Percentiles rank a stretch among this genome's conserved stretches.
These are phyloP conservation scores for Mortierella hygrophila DNA, from an alignment of 192 early-diverging fungal species.

Conservation along the genomic window DNA sequence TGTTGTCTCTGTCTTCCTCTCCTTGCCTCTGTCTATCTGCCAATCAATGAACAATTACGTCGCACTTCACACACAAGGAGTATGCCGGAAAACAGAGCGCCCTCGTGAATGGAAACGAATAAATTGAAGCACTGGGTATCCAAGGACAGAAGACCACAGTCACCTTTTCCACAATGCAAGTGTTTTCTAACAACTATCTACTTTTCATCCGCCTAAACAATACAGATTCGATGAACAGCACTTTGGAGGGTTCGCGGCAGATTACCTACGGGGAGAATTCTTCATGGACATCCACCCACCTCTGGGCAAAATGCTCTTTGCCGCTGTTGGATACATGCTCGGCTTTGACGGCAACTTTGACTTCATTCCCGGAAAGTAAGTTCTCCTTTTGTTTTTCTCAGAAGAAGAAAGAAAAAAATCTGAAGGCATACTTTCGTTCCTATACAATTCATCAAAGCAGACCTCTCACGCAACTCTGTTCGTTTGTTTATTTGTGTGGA, in stretches of 20 bases:
- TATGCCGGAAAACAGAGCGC: neutral
- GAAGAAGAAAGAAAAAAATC: no score
- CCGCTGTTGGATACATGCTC: slow-evolving; percentile 70
- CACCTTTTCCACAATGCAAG: neutral
- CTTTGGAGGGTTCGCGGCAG: slow-evolving; percentile 90
- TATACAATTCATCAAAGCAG: neutral
- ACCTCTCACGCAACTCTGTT: neutral
- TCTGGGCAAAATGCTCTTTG: slow-evolving; percentile 87
- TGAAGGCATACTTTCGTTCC: neutral
- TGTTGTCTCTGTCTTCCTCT: neutral
- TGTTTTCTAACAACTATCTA: neutral
- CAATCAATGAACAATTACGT: neutral
- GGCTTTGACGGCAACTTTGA: slow-evolving; percentile 88
- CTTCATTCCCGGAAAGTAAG: slow-evolving; percentile 87
- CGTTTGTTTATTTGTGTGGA: neutral
- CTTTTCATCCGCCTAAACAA: neutral
- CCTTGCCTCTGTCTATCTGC: neutral
- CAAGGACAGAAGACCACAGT: no score
- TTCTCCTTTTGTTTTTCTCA: neutral
- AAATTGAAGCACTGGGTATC: neutral
- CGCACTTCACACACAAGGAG: neutral
- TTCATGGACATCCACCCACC: slow-evolving; percentile 97
- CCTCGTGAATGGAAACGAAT: neutral
- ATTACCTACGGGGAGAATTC: slow-evolving; percentile 89
- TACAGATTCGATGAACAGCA: slow-evolving; percentile 91